phyloP scores from a whole-genome alignment of 139 green algal species.

The Tetradesmus lagerheimii region DNA sequence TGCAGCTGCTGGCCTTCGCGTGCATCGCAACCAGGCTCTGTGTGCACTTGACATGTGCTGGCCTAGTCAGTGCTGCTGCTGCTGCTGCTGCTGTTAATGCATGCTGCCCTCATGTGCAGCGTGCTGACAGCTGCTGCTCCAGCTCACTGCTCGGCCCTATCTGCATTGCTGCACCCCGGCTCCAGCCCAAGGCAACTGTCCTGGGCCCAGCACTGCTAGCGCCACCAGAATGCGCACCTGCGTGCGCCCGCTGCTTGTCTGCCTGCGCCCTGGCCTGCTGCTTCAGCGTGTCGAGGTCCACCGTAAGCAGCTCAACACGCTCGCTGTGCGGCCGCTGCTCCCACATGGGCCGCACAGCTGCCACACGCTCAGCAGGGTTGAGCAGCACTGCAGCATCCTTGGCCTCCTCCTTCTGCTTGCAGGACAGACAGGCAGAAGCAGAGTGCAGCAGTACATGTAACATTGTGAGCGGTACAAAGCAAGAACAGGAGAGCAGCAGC shows the following conservation, averaged over 20 bases:
- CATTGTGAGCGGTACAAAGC: not conserved
- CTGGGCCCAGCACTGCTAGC: not conserved
- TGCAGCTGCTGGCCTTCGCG: not conserved
- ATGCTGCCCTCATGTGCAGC: not conserved
- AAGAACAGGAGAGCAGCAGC: not conserved
- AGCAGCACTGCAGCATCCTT: slow-evolving; percentile 32
- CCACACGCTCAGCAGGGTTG: slow-evolving; percentile 76
- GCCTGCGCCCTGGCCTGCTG: slow-evolving; percentile 56
- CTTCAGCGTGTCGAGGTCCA: slow-evolving; percentile 69
- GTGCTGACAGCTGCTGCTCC: not conserved
- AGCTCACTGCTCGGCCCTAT: not conserved
- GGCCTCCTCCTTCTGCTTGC: slow-evolving; percentile 13
- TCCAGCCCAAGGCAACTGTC: no score
- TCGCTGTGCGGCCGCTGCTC: slow-evolving; percentile 73
- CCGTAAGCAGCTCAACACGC: slow-evolving; percentile 70
- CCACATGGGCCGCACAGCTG: slow-evolving; percentile 78
- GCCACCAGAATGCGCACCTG: slow-evolving; percentile 34
- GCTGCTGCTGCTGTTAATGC: not conserved
- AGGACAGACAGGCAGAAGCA: not conserved
- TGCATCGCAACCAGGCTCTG: not conserved
- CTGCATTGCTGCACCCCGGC: not conserved
- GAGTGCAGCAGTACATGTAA: not conserved
- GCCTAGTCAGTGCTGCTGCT: not conserved
- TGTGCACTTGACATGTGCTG: no score
- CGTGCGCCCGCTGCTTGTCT: slow-evolving; percentile 54